Evolutionary conservation across 192 early-diverging fungal species (phyloP), one percentile per base, ranked within the genome.

Genomic region (Thamnidium elegans): DNA sequence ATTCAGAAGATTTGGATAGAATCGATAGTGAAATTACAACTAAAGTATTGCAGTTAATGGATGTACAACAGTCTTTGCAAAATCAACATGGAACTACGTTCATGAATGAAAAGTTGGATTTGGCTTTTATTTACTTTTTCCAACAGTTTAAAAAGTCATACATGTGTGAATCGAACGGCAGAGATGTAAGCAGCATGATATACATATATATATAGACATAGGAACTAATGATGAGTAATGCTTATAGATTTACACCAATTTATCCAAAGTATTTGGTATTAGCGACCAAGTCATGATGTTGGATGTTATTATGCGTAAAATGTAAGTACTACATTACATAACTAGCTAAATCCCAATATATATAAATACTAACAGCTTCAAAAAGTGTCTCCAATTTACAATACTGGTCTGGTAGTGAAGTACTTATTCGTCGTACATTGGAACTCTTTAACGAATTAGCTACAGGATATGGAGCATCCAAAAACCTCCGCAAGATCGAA

Each of bases 91-190:
- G 79, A 0, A 74, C 75, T 5, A 64, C 75, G 2, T 78, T 79
- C 2, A 68, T 76, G n/a, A 79, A 81, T 67, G 83, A 87, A 58
- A 80, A 85, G 46, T 77, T 96, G 2, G 91, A 94, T 68, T 78
- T 86, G 45, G 87, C 92, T 9, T 85, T 95, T 60, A 58, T 93
- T n/a, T 88, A 87, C 67, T 85, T 94, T 58, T 91, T 90, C 69
- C 80, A 79, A 6, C 77, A 81, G 50, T 95, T 95, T 71, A 79
- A 89, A 10, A 87, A 89, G 53, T 85, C 85, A 17, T 95, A 95
- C 66, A 82, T 95, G 30, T 88, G 93, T 58, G 90, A 94, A 65
- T 79, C 80, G 26, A 67, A 79, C 20, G 79, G 79, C 50, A 79
- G 75, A 7, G 73, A 84, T 32, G 70, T 64, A 56, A 64, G 65